Evolutionary conservation across 2,329 filamentous ascomycete genomes (phyloP).

Genomic region (Ophiostoma fasciatum): DNA sequence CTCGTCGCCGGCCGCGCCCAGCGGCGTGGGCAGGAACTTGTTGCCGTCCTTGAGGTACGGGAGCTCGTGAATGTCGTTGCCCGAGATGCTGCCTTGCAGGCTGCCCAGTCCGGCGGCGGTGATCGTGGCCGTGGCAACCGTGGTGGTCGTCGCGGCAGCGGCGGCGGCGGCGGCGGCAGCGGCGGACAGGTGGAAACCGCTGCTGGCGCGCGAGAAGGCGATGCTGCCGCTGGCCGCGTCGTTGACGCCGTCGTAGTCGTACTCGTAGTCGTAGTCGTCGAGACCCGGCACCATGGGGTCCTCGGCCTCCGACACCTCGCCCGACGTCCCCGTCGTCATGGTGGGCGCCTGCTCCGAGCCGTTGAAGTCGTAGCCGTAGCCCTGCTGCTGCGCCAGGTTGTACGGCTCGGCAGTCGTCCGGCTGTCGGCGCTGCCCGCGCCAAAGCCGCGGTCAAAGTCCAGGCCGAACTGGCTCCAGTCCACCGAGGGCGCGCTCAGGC

Average conservation of each 20-base stretch:
- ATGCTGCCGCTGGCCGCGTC: slow-evolving; percentile 21
- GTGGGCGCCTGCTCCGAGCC: slow-evolving; percentile 40
- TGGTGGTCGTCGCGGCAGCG: slow-evolving; percentile 20
- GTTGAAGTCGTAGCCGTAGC: slow-evolving; percentile 38
- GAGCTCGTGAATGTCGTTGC: slow-evolving; percentile 40
- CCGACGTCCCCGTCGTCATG: slow-evolving; percentile 45
- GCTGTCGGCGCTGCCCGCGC: slow-evolving; percentile 33
- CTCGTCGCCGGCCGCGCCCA: slow-evolving; percentile 25
- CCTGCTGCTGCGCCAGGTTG: too few relatives aligned
- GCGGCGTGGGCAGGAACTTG: slow-evolving; percentile 28
- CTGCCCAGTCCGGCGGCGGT: slow-evolving; percentile 17
- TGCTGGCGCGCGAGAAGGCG: slow-evolving; percentile 34
- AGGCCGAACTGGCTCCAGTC: slow-evolving; percentile 38
- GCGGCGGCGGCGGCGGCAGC: slow-evolving; percentile 23
- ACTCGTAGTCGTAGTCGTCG: slow-evolving; percentile 25
- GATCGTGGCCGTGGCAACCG: too few relatives aligned
- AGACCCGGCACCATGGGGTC: slow-evolving; percentile 33
- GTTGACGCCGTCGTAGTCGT: slow-evolving; percentile 5
- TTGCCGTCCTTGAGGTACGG: slow-evolving; percentile 31
- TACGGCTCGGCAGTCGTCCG: slow-evolving; percentile 30
- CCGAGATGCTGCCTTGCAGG: too few relatives aligned
- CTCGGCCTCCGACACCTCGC: slow-evolving; percentile 53
- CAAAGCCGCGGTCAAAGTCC: slow-evolving; percentile 24
- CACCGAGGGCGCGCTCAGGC: slow-evolving; percentile 39
- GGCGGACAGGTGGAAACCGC: slow-evolving; percentile 28